These are phyloP conservation scores for Vicia faba DNA, from an alignment of 306 rosid species.

Conservation along the genomic window DNA sequence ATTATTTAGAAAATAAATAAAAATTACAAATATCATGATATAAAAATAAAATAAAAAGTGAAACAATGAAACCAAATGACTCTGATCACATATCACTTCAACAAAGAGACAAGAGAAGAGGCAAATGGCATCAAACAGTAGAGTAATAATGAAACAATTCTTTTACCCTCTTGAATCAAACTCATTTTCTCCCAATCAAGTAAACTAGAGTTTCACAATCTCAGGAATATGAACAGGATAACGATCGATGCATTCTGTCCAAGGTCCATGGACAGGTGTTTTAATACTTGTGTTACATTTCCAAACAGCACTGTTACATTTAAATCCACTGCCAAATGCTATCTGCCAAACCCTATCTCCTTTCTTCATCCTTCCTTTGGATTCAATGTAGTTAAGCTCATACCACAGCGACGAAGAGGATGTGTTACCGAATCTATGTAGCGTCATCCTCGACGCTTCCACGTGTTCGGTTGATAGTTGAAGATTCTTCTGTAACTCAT, in stretches of 20 bases:
- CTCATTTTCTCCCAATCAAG: not conserved
- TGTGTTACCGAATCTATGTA: constrained; percentile 89
- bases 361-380: constrained; percentile 85
- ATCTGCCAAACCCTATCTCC: constrained; percentile 96
- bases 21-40: not conserved
- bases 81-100: constrained; percentile 27
- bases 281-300: constrained; percentile 73
- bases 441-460: constrained; percentile 94
- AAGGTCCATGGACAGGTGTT: constrained; percentile 63
- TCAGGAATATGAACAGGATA: constrained; percentile 95
- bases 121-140: too few species aligned
- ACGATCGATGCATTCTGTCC: constrained; percentile 82
- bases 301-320: constrained; percentile 97
- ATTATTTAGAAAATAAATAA: constrained; percentile 13
- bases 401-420: constrained; percentile 97
- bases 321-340: constrained; percentile 91
- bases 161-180: not conserved
- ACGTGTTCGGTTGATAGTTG: constrained; percentile 89
- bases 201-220: constrained; percentile 68
- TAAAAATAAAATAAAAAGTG: constrained; percentile 4
- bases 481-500: constrained; percentile 88
- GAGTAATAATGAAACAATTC: not conserved
- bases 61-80: constrained; percentile 31
- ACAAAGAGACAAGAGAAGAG: not conserved
- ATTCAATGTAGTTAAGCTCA: constrained; percentile 75